phyloP scores from a whole-genome alignment of 495 filamentous ascomycete species.

The Podospora australis region DNA sequence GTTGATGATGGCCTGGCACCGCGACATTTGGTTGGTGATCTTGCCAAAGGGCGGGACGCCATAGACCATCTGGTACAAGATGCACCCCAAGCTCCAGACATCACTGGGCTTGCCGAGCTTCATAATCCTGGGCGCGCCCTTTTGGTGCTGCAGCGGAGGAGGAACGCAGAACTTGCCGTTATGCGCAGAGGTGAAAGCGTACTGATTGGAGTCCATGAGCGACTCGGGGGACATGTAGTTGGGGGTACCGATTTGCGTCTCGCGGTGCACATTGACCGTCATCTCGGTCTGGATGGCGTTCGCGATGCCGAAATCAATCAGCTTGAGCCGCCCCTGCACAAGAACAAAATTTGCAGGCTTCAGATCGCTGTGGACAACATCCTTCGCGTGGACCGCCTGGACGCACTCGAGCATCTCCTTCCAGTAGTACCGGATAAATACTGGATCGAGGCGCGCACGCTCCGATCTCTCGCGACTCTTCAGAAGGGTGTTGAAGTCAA shows the following conservation, averaged over 20 bases:
- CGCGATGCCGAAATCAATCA: conserved; percentile 96
- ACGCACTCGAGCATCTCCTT: conserved; percentile 98
- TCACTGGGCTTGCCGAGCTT: conserved; percentile 93
- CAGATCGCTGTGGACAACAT: conserved; percentile 93
- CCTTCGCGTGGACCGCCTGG: conserved; percentile 73
- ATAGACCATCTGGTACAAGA: conserved; percentile 96
- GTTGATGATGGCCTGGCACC: conserved; percentile 80
- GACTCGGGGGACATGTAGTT: conserved; percentile 99
- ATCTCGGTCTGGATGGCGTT: conserved; percentile 90
- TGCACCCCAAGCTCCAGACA: conserved; percentile 94
- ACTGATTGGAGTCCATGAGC: conserved; percentile 76
- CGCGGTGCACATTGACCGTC: conserved; percentile 95
- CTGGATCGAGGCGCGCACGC: conserved; percentile 70
- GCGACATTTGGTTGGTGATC: conserved; percentile 71
- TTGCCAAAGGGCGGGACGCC: conserved; percentile 88
- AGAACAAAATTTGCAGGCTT: conserved; percentile 94
- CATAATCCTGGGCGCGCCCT: conserved; percentile 67
- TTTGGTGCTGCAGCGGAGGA: conserved; percentile 25
- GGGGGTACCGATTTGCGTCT: conserved; percentile 88
- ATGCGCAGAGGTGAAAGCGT: conserved; percentile 28
- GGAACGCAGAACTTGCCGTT: conserved; percentile 44
- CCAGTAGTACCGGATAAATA: conserved; percentile 95
- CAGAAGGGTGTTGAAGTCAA: conserved; percentile 86
- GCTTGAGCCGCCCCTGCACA: conserved; percentile 74
- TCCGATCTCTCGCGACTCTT: conserved; percentile 62